Evolutionary conservation across 257 asterid species (phyloP).

Genomic region (Nicotiana sylvestris): DNA sequence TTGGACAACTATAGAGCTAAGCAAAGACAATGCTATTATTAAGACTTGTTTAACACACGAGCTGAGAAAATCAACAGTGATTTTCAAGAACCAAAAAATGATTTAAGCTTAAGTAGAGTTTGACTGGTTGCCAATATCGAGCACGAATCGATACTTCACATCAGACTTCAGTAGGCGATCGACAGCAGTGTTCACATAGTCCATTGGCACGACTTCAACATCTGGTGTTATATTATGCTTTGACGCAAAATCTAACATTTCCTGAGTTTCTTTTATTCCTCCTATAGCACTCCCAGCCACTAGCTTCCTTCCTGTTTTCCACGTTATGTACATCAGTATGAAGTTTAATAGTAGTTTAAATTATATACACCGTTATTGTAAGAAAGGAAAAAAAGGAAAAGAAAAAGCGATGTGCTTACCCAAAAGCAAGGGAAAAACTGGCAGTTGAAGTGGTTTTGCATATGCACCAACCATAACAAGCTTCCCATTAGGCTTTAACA

Average conservation of each 20-base stretch:
- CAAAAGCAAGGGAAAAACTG: constrained; percentile 22
- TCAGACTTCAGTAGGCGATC: constrained; percentile 41
- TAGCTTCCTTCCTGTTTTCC: constrained; percentile 35
- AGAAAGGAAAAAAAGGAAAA: no score
- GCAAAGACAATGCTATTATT: neutral
- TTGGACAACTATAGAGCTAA: neutral
- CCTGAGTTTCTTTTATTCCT: constrained; percentile 54
- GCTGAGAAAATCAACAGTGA: neutral
- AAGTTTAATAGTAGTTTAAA: no score
- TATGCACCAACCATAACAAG: constrained; percentile 37
- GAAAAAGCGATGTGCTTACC: constrained; percentile 14
- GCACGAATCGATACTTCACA: constrained; percentile 45
- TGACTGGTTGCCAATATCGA: constrained; percentile 16
- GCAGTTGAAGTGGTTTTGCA: constrained; percentile 36
- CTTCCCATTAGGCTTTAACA: constrained; percentile 40
- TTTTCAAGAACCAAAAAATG: neutral
- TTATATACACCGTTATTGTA: no score
- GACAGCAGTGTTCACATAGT: constrained; percentile 45
- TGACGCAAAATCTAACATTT: constrained; percentile 59
- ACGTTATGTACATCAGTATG: neutral
- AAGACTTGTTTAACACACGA: neutral
- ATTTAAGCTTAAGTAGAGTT: neutral
- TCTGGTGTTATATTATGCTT: constrained; percentile 42
- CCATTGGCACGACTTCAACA: constrained; percentile 43
- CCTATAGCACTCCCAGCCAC: constrained; percentile 42